Base-by-base conservation (phyloP, 179 eudicot genomes). In the Actinidia arguta region DNA sequence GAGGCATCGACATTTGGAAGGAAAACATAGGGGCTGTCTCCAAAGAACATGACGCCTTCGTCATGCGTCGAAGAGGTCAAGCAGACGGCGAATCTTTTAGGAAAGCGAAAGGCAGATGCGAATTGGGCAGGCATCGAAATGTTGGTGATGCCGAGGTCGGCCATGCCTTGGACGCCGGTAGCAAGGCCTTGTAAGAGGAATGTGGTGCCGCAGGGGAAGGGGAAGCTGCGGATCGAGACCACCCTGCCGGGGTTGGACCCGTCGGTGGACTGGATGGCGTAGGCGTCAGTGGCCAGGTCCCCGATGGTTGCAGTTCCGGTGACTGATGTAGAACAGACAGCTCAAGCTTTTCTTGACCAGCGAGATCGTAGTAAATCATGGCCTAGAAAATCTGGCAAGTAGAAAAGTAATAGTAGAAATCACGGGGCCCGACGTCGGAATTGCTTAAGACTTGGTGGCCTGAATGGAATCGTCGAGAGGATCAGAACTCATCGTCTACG, bases 1-100 rank as follows among this genome's bases (percentile, higher is more conserved):
- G 89, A 51, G 81, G 63, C 52, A 7, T 81, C 77, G 4, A 80
- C 54, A 1, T 70, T 66, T 0, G 85, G 85, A 18, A 80, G 86
- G n/a, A 88, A 55, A 0, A 73, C 39, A 17, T 86, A 88, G 3
- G 90, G 88, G 1, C 87, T 83, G 24, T 78, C 74, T 2, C 90
- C 90, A 36, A 86, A 75, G 77, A 86, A 47, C 0, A 73, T 36
- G 9, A 88, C 90, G 4, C 90, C 90, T 1, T 20, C 76, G 3
- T 81, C 56, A 0, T 1, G 20, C 8, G 80, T 63, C 14, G 85
- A 73, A 31, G 90, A 88, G 36, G 81, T 78, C 67, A 88, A 75
- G 31, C 88, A 88, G 16, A 88, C 73, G 8, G 89, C 84, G 39
- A 88, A 88, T 20, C 84, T 86, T 17, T 46, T 71, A 0, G 13